Conservation (phyloP, 2,329 filamentous ascomycete genomes). For the Aspergillus oerlinghausenensis region DNA sequence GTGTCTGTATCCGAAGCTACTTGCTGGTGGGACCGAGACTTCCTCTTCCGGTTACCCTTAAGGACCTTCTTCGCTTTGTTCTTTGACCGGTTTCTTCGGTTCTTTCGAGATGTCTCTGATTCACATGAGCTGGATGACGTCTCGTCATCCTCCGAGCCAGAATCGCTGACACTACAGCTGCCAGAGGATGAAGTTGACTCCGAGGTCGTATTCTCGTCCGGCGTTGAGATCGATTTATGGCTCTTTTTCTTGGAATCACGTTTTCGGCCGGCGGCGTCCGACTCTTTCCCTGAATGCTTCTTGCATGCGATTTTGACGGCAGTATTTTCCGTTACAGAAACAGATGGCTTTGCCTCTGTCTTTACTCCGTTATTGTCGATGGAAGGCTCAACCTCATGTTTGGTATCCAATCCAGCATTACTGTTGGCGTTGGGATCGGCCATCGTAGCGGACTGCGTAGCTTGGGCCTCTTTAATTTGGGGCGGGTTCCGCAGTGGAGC, state of each 20-base stretch:
- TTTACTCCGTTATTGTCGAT: constrained; percentile 24
- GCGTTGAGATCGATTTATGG: constrained; percentile 18
- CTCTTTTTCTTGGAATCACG: constrained; percentile 20
- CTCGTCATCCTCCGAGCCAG: constrained; percentile 10
- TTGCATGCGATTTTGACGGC: constrained; percentile 28
- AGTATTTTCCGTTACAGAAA: constrained; percentile 20
- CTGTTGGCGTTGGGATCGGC: constrained; percentile 22
- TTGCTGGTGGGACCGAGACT: constrained; percentile 29
- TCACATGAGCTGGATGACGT: constrained; percentile 14
- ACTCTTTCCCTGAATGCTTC: constrained; percentile 22
- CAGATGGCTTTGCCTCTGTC: constrained; percentile 17
- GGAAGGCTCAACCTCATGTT: constrained; percentile 27
- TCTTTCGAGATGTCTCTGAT: constrained; percentile 22
- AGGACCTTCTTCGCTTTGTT: constrained; percentile 29
- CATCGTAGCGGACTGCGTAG: constrained; percentile 18
- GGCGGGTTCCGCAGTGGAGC: constrained; percentile 18
- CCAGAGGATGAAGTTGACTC: constrained; percentile 16
- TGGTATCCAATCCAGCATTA: constrained; percentile 21
- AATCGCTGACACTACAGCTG: constrained; percentile 18
- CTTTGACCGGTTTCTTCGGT: constrained; percentile 35
- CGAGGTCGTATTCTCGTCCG: constrained; percentile 20
- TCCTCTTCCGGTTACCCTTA: constrained; percentile 32
- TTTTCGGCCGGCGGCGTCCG: constrained; percentile 16
- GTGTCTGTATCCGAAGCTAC: constrained; percentile 24
- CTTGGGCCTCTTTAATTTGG: constrained; percentile 1